Evolutionary conservation across 2,329 filamentous ascomycete species (phyloP), one percentile per base, ranked within the genome.

Genomic region (Verticillium albo-atrum): DNA sequence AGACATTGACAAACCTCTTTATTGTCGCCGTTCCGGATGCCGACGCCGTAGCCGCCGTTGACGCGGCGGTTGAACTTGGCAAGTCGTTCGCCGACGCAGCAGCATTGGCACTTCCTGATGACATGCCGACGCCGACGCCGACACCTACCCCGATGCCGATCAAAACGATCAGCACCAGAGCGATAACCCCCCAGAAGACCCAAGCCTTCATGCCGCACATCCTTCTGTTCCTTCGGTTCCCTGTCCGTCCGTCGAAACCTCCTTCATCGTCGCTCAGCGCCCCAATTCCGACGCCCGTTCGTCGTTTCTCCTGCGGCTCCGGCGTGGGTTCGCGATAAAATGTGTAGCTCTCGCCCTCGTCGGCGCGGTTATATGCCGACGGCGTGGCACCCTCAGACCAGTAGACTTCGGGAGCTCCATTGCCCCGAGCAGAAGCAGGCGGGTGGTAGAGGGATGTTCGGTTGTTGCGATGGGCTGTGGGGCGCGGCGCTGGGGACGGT

Each of bases 321-420:
- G 75, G 75, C n/a, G 75, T 75, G 14, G 64, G 66, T 57, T 77
- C 75, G 20, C 74, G 72, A 64, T 74, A 76, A 37, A 78, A 78
- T 0, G 75, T 78, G 60, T 70, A 74, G 26, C 35, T 51, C 7
- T 50, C 42, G 26, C 70, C 59, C 2, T 58, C 47, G 7, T 60
- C 61, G 10, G 58, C 61, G 55, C 60, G 53, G 9, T 60, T 60
- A 54, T 62, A 60, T 51, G 51, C 57, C 7, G 55, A 57, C 7
- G 55, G 55, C 14, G 55, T 57, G 26, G 37, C 55, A 25, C 55
- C 55, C 17, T 57, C 55, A 17, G 55, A 57, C 37, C 37, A 57
- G 27, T 57, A 57, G 2, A 57, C 42, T 42, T 57, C 55, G 7
- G 55, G 55, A 7, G 10, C 26, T n/a, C 26, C 27, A 26, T 30